Evolutionary conservation across 768 basidiomycete genomes (phyloP), one percentile per base, ranked within the genome.

Genomic region (Leccinum longicurvipes): DNA sequence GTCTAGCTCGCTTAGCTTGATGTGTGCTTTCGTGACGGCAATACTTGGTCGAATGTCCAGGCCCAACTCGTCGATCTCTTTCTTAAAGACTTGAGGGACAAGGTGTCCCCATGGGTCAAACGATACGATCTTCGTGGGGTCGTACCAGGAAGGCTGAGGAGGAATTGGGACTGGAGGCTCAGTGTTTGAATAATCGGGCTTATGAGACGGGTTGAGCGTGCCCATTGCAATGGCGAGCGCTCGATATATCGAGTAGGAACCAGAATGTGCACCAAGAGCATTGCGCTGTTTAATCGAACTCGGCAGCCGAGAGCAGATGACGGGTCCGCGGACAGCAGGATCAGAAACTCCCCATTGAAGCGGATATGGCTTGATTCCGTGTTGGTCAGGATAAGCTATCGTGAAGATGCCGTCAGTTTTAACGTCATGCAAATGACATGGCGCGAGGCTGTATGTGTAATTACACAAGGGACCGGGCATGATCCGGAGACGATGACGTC

Each of bases 71-170:
- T 87, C 83, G 25, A 81, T 74, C 68, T 87, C 83, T 42, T 73
- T 73, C 51, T 75, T 76, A 74, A 86, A 94, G 0, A 87, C 82
- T 25, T 79, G 80, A 4, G 87, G 91, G 0, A 87, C 89, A 50
- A 96, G 74, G 63, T 96, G 93, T 2, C 95, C 95, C 83, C 86
- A 97, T 0, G 95, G 95, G 64, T 98, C 95, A 68, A 98, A 88
- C 4, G 86, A 85, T 39, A 96, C 94, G 63, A 98, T 94, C 80
- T 91, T 91, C 60, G 59, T 61, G 6, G 84, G 78, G 62, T 89
- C 83, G 42, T 72, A 81, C 95, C 95, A 98, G 5, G 83, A 71
- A 0, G 87, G 83, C 60, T 90, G 84, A 15, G 84, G 86, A 12
- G 85, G 87, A 58, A 97, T 84, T 34, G 79, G 70, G 29, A 97